A percentile compares a stretch with the other conserved stretches of the same genome.
Conservation (phyloP, 179 eudicot species). For the Camellia oleifera region DNA sequence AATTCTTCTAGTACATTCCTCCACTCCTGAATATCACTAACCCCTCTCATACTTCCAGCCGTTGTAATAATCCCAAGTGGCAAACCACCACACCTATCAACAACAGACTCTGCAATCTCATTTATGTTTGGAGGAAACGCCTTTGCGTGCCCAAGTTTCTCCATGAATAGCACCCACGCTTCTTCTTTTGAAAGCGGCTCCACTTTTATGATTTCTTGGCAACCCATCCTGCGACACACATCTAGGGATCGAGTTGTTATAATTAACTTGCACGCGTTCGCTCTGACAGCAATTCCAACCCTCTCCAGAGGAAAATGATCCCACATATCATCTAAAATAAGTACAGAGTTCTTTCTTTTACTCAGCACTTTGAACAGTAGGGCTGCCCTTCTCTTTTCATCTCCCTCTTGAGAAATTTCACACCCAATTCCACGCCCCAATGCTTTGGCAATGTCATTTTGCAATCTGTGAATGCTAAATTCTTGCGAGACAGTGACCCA, state of each 20-base stretch:
- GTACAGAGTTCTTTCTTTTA: background rate
- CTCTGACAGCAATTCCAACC: slow-evolving; percentile 21
- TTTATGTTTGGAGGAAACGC: slow-evolving; percentile 8
- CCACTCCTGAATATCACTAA: slow-evolving; percentile 30
- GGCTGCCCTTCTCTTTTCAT: background rate
- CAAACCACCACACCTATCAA: slow-evolving; percentile 27
- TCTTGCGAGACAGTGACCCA: background rate
- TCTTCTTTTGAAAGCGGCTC: slow-evolving; percentile 24
- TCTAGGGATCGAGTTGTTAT: slow-evolving; percentile 3
- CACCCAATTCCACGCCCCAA: background rate
- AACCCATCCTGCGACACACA: slow-evolving; percentile 21
- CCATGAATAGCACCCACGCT: slow-evolving; percentile 18
- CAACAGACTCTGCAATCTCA: slow-evolving; percentile 23
- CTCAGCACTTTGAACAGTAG: background rate
- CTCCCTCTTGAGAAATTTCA: background rate
- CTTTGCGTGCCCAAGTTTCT: background rate
- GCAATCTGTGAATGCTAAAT: background rate
- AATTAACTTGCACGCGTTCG: slow-evolving; percentile 23
- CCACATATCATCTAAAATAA: slow-evolving; percentile 4
- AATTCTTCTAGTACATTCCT: slow-evolving; percentile 23
- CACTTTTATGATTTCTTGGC: slow-evolving; percentile 1
- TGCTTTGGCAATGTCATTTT: background rate
- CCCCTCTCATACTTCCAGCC: slow-evolving; percentile 32
- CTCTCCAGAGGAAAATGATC: slow-evolving; percentile 7
- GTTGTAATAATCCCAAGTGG: slow-evolving; percentile 28